phyloP scores from a whole-genome alignment of 306 rosid species.

The Herpetospermum pedunculosum region DNA sequence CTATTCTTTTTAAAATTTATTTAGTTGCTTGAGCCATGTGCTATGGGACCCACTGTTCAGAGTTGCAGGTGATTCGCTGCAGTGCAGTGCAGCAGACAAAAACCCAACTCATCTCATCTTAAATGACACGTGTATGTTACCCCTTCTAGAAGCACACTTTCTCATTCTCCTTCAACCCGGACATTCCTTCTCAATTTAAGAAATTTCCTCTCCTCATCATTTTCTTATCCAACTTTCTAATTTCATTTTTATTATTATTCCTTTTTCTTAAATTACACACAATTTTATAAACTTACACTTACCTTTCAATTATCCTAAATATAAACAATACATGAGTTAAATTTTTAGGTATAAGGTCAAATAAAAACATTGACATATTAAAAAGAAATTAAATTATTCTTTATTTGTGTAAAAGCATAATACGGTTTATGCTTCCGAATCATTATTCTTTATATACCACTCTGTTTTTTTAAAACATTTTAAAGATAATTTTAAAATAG shows the following conservation, averaged over 20 bases:
- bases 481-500: no score
- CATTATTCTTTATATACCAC: no score
- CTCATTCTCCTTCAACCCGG: not conserved
- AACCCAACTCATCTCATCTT: not conserved
- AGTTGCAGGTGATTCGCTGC: not conserved
- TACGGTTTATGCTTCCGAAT: no score
- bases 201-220: not conserved
- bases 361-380: no score
- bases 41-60: not conserved
- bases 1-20: not conserved
- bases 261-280: no score
- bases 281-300: no score
- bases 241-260: not conserved
- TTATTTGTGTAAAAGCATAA: no score
- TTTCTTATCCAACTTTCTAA: not conserved
- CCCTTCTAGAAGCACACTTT: slow-evolving; percentile 2
- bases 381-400: no score
- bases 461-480: no score
- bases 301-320: no score
- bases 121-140: not conserved
- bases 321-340: no score
- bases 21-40: not conserved
- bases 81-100: not conserved
- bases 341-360: no score
- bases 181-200: not conserved